Conservation (phyloP, 768 basidiomycete genomes). For the Mycena olivaceomarginata region DNA sequence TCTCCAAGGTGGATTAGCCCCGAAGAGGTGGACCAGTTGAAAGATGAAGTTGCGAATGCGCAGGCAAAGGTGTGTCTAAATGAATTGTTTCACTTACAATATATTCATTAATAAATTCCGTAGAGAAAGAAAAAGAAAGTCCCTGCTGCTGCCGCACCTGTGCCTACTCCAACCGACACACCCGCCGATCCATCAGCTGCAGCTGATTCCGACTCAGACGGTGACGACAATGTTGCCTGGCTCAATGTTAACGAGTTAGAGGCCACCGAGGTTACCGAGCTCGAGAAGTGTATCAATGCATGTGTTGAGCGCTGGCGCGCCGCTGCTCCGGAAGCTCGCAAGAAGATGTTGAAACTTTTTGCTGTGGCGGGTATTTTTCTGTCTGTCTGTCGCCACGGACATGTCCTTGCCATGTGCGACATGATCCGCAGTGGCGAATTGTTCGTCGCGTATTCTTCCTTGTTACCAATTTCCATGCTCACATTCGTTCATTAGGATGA, state of each 20-base stretch:
- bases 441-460: constrained; percentile 40
- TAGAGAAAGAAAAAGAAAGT: no score
- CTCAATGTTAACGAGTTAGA: constrained; percentile 7
- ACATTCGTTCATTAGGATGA: constrained; percentile 44
- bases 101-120: no score
- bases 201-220: no score
- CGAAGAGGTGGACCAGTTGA: neutral
- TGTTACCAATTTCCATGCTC: neutral
- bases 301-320: constrained; percentile 7
- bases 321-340: constrained; percentile 32
- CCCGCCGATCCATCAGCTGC: no score
- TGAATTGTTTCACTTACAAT: no score
- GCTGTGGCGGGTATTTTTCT: constrained; percentile 51
- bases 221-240: constrained; percentile 11
- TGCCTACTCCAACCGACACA: no score
- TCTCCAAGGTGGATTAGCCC: neutral
- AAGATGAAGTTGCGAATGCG: constrained; percentile 20
- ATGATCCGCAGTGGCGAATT: constrained; percentile 53
- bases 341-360: constrained; percentile 49
- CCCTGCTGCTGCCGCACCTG: no score
- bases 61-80: no score
- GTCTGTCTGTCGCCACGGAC: constrained; percentile 50
- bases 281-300: neutral
- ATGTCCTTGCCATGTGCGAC: constrained; percentile 49
- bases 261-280: neutral